Evolutionary conservation across 2,329 filamentous ascomycete species (phyloP), one percentile per base, ranked within the genome.

Genomic region (Furcasterigmium furcatum): DNA sequence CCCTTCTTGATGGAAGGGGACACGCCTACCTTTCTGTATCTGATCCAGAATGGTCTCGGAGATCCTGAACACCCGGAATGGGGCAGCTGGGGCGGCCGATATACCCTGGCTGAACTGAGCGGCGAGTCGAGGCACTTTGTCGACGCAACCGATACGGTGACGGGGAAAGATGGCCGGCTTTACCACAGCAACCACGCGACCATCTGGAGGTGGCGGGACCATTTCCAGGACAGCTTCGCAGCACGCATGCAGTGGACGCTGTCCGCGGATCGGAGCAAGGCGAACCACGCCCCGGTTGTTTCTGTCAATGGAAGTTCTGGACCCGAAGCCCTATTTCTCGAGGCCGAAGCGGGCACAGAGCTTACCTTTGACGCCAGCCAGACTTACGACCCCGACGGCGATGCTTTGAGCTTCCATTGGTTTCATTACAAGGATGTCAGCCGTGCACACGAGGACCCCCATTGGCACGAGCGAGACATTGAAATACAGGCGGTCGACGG

Each of bases 1-100:
- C 54, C 67, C 4, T 79, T 67, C 51, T 77, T 79, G 46, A 66
- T 70, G 19, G 79, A 82, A 54, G 71, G 73, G 18, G 73, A 75
- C 46, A 72, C 71, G 1, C 74, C 74, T 0, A 70, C 72, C 0
- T 71, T 77, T 43, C 30, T 32, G 6, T 32, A 32, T 14, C 62
- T 77, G 12, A 73, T n/a, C n/a, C n/a, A n/a, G n/a, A n/a, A n/a
- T n/a, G n/a, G n/a, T n/a, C n/a, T n/a, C n/a, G n/a, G n/a, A 72
- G 47, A 62, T 70, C 1, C 66, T 73, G 13, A 76, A 22, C 63
- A 65, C 34, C 73, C 74, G 1, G 58, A 68, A 10, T 76, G 63
- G 38, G 73, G 73, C 4, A 68, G 66, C 1, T 77, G 73, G 73
- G 73, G 73, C 20, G 73, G 73, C 0, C 62, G 73, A 5, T 76